Evolutionary conservation across 345 rosid species (phyloP).

Genomic region (Corymbia maculata): DNA sequence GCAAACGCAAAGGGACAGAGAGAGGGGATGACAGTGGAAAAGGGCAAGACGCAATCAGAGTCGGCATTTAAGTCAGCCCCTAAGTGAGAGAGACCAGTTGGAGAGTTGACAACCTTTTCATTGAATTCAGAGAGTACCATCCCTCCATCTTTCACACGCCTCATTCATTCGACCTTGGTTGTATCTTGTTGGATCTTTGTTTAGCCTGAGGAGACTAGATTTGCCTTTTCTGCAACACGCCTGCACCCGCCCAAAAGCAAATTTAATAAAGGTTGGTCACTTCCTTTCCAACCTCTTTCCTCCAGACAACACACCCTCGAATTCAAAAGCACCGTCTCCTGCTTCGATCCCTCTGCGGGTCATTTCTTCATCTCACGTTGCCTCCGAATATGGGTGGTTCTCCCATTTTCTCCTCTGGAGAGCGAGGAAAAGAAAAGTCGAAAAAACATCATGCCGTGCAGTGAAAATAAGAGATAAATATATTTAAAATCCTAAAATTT

Average conservation of each 20-base stretch:
- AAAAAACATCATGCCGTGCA: background rate
- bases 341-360: background rate
- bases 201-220: background rate
- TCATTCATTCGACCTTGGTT: background rate
- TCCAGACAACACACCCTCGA: background rate
- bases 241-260: background rate
- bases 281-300: background rate
- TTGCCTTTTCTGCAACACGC: background rate
- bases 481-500: too few relatives aligned
- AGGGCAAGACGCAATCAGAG: background rate
- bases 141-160: background rate
- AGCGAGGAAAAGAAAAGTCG: background rate
- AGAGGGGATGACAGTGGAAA: background rate
- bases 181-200: background rate
- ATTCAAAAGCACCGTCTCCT: background rate
- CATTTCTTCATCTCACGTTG: background rate
- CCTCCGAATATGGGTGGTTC: background rate
- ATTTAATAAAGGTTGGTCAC: background rate
- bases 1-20: background rate
- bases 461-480: too few relatives aligned
- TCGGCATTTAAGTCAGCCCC: background rate
- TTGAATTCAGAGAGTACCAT: background rate
- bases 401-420: background rate
- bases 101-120: background rate
- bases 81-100: background rate